phyloP scores from a whole-genome alignment of 2,329 filamentous ascomycete genomes.

The Cercospora canescens region DNA sequence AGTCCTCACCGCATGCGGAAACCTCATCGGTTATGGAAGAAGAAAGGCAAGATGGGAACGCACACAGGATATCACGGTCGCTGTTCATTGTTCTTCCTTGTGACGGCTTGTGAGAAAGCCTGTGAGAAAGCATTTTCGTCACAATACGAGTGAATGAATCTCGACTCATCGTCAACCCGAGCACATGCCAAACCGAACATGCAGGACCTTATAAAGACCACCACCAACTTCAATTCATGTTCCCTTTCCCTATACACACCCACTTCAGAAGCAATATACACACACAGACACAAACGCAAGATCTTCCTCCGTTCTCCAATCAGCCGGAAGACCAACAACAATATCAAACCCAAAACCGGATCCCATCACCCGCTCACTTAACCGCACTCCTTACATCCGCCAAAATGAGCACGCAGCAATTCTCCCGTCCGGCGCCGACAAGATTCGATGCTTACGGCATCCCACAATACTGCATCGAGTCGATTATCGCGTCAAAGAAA shows the following conservation, averaged over 20 bases:
- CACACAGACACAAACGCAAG: not conserved
- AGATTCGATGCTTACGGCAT: not conserved
- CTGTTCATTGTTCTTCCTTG: too few species aligned
- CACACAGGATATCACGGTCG: too few species aligned
- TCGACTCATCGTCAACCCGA: not conserved
- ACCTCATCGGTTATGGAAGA: too few species aligned
- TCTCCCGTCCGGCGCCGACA: not conserved
- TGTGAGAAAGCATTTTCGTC: too few species aligned
- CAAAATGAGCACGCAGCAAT: not conserved
- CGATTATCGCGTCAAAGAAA: not conserved
- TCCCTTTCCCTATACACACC: not conserved
- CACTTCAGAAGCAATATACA: not conserved
- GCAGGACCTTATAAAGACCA: not conserved
- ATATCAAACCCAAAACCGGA: too few species aligned
- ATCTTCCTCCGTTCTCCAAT: not conserved
- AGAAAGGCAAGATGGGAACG: too few species aligned
- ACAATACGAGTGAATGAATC: not conserved
- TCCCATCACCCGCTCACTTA: too few species aligned
- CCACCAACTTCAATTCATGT: not conserved
- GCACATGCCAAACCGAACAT: not conserved
- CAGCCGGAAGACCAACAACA: not conserved
- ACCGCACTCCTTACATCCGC: not conserved
- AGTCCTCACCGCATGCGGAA: too few species aligned
- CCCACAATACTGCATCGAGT: not conserved
- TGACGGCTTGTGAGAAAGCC: too few species aligned